Base-by-base conservation (phyloP, 1,284 basidiomycete species). In the Cutaneotrichosporon arboriforme region DNA sequence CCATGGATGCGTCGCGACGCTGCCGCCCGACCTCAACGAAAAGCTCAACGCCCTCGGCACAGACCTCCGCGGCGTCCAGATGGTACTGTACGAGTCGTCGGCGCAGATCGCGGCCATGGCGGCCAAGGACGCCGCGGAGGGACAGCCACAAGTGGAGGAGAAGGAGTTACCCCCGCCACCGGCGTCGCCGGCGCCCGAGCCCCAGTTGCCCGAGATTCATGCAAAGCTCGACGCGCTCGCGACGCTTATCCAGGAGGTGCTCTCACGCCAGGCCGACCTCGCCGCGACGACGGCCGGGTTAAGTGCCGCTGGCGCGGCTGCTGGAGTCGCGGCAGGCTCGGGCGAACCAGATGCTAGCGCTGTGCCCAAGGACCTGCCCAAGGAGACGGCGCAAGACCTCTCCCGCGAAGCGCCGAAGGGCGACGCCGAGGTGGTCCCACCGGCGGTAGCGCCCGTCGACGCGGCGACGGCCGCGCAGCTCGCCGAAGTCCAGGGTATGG, bases 161-260 rank as follows among this genome's bases (percentile, higher is more conserved):
- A 54, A 54, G 49, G 52, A 40, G 3, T 23, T 51, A 15, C 48
- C 47, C 2, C 31, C 54, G 0, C 23, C 33, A 7, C 48, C 55
- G 23, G 20, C 34, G 17, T 43, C 46, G 38, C 26, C 38, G 5
- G 20, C 40, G 15, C 13, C 42, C 35, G 52, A 58, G n/a, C 40
- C 52, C 4, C 40, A 46, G 13, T 34, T 62, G 4, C 37, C 48
- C 3, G 62, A 60, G 40, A 51, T 74, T 8, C 57, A 73, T 51
- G 33, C 38, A 20, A 74, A 74, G 50, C 61, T 74, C 10, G 72
- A 74, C 46, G 58, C 54, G 12, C 65, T 74, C 33, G 66, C 61
- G 15, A 55, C 54, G 14, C 54, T 70, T 2, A 71, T 69, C 52
- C 61, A 70, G 51, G 63, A 68, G 15, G 52, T 68, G 12, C 47